These are phyloP conservation scores for Elongisporangium undulatum DNA, from an alignment of 352 stramenopile species.

Conservation along the genomic window DNA sequence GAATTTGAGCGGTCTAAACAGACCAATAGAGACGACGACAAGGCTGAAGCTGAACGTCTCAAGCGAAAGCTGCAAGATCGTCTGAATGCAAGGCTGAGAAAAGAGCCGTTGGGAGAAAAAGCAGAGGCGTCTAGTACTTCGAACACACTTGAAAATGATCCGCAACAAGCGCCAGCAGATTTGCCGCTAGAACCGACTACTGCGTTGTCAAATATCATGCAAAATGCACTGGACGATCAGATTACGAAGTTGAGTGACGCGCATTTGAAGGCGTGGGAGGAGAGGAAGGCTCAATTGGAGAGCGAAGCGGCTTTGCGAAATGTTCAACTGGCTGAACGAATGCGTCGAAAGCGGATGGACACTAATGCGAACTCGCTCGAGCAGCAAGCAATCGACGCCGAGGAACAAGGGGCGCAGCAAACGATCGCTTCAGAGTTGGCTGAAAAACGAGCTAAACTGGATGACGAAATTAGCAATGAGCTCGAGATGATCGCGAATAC, in stretches of 20 bases:
- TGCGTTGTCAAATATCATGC: not conserved
- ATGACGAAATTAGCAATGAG: conserved; percentile 8
- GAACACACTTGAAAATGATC: not conserved
- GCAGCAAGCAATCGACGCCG: conserved; percentile 7
- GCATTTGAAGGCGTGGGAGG: conserved; percentile 27
- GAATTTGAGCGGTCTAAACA: conserved; percentile 18
- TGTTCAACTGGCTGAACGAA: conserved; percentile 21
- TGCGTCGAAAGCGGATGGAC: conserved; percentile 24
- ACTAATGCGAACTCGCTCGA: not conserved
- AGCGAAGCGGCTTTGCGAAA: conserved; percentile 28
- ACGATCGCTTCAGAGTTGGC: conserved; percentile 15
- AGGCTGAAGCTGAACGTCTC: conserved; percentile 5
- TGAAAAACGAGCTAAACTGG: conserved; percentile 9
- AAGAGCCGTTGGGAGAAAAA: no score
- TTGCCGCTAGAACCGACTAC: not conserved
- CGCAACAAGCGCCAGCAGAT: not conserved
- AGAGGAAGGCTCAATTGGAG: conserved; percentile 18
- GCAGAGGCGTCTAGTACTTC: not conserved
- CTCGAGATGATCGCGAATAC: conserved; percentile 8
- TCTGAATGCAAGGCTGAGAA: conserved; percentile 1
- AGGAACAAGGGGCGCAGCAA: conserved; percentile 11
- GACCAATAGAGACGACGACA: conserved; percentile 9
- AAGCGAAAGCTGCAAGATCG: conserved; percentile 1
- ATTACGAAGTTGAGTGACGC: conserved; percentile 25
- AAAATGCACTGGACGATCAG: conserved; percentile 12